phyloP scores from a whole-genome alignment of 1,284 basidiomycete species.

The Austroboletus novae-zelandiae region DNA sequence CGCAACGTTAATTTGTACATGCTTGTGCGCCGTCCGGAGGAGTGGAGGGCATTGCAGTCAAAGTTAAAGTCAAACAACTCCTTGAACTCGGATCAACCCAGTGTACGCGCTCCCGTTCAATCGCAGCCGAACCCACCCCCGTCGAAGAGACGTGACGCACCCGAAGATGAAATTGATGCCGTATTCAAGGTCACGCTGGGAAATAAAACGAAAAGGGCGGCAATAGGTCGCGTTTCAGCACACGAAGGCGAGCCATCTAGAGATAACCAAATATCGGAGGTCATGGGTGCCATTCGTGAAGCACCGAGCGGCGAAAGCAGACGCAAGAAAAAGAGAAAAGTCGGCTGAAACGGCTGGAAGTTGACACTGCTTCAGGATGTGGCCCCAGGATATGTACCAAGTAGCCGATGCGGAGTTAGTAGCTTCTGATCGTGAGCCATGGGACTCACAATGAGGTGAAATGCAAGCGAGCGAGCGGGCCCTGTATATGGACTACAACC shows the following conservation, averaged over 20 bases:
- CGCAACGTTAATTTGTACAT: conserved; percentile 78
- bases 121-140: not conserved
- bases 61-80: conserved; percentile 31
- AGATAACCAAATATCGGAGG: conserved; percentile 33
- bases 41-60: conserved; percentile 71
- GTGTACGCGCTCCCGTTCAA: conserved; percentile 1
- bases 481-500: not conserved
- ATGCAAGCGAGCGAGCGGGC: too few relatives aligned
- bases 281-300: conserved; percentile 30
- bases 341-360: not conserved
- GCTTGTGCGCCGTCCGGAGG: conserved; percentile 73
- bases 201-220: conserved; percentile 53
- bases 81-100: conserved; percentile 5
- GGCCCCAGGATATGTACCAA: too few relatives aligned
- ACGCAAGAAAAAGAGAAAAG: conserved; percentile 22
- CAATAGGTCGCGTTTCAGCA: conserved; percentile 4
- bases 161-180: conserved; percentile 65
- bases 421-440: too few relatives aligned
- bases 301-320: conserved; percentile 23
- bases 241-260: conserved; percentile 11
- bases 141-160: conserved; percentile 5
- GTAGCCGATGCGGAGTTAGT: not conserved
- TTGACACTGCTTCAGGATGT: too few relatives aligned
- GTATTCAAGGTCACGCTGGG: conserved; percentile 60
- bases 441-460: too few relatives aligned